Evolutionary conservation across 805 yeast genomes (phyloP).

Genomic region (Saccharomyces eubayanus): DNA sequence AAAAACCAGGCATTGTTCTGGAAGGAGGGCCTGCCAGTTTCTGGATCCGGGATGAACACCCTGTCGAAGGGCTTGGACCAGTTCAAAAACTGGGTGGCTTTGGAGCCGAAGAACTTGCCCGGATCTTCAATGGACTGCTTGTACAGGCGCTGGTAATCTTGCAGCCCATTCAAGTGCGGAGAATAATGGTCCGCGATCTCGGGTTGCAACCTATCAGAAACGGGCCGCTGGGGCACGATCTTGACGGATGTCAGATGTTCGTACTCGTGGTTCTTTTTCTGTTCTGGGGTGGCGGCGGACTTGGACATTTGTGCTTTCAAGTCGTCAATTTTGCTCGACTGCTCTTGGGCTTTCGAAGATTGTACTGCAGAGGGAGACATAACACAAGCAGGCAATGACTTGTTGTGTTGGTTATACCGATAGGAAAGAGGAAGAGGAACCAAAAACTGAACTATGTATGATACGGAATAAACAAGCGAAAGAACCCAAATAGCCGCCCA

Average conservation of each 20-base stretch:
- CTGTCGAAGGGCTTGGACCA: slow-evolving; percentile 76
- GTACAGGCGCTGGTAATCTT: slow-evolving; percentile 63
- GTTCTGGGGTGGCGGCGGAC: not conserved
- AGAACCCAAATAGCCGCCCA: not conserved
- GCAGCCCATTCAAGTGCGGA: slow-evolving; percentile 53
- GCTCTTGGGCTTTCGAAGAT: slow-evolving; percentile 1
- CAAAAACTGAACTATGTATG: too few species aligned
- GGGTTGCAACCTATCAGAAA: slow-evolving; percentile 16
- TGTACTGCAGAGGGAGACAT: slow-evolving; percentile 8
- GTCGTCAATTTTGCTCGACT: slow-evolving; percentile 5
- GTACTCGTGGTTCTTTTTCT: slow-evolving; percentile 11
- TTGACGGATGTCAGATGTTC: slow-evolving; percentile 25
- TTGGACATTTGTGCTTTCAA: slow-evolving; percentile 4
- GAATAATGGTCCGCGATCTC: slow-evolving; percentile 28
- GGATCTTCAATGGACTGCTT: slow-evolving; percentile 73
- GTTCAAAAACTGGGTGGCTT: slow-evolving; percentile 60
- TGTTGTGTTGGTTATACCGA: not conserved
- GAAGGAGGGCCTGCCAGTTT: slow-evolving; percentile 32
- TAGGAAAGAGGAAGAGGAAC: not conserved
- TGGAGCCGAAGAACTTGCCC: slow-evolving; percentile 65
- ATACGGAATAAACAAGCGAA: not conserved
- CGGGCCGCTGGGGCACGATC: slow-evolving; percentile 16
- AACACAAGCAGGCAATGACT: not conserved
- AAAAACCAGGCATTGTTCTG: slow-evolving; percentile 65
- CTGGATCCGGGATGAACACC: slow-evolving; percentile 35